These are phyloP conservation scores for Talaromyces sp. DNA, from an alignment of 2,329 filamentous ascomycete species.

Conservation along the genomic window DNA sequence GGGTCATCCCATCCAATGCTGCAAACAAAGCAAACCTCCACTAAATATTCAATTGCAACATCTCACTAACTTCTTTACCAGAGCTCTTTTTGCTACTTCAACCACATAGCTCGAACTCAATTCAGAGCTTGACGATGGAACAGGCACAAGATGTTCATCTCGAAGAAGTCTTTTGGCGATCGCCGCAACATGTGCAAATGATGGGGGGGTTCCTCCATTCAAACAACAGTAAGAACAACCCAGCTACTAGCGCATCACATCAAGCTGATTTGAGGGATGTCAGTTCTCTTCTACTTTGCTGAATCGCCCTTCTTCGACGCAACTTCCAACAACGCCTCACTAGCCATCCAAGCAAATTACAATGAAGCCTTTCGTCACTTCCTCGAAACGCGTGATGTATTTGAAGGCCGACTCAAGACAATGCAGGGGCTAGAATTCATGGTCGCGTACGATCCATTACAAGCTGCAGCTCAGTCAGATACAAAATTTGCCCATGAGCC, in stretches of 20 bases:
- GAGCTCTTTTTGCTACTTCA: background rate
- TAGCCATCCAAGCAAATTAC: conserved; percentile 51
- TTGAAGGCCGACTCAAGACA: conserved; percentile 54
- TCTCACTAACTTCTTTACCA: background rate
- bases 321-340: conserved; percentile 58
- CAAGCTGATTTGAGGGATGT: background rate
- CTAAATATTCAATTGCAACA: background rate
- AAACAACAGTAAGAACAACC: conserved; percentile 39
- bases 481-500: conserved; percentile 44
- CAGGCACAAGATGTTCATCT: conserved; percentile 35
- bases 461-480: conserved; percentile 42
- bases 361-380: conserved; percentile 50
- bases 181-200: conserved; percentile 45
- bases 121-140: conserved; percentile 27
- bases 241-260: background rate
- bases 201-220: conserved; percentile 47
- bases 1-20: background rate
- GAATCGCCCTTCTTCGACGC: conserved; percentile 63
- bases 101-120: no score
- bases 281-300: conserved; percentile 61
- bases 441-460: conserved; percentile 56
- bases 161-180: conserved; percentile 47
- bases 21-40: conserved; percentile 19
- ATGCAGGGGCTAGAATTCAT: conserved; percentile 60
- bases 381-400: conserved; percentile 54